phyloP scores from a whole-genome alignment of 2,329 filamentous ascomycete species.

The Aspergillus hortae region DNA sequence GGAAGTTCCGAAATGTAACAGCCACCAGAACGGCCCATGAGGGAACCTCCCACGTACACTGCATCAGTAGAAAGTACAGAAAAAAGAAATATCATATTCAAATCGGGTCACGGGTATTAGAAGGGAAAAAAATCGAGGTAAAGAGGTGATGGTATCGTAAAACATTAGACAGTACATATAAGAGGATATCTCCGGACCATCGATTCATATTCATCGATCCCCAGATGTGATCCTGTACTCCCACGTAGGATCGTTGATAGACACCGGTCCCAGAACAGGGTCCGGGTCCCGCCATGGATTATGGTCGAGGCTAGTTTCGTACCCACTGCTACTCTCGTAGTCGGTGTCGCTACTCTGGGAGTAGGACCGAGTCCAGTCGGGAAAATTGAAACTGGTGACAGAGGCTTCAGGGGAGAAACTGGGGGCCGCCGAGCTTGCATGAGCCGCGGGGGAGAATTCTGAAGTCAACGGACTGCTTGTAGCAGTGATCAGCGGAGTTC shows the following conservation, averaged over 20 bases:
- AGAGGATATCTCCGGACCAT: background rate
- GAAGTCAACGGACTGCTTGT: background rate
- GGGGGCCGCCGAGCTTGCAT: background rate
- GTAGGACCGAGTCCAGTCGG: constrained; percentile 2
- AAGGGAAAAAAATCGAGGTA: background rate
- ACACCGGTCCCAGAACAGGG: constrained; percentile 7
- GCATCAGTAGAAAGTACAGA: background rate
- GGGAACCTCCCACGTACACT: no score
- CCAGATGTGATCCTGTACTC: constrained; percentile 10
- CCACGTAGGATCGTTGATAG: constrained; percentile 14
- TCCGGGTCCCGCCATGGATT: background rate
- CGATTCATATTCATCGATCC: background rate
- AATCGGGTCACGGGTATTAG: background rate
- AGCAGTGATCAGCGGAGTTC: background rate
- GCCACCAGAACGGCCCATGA: no score
- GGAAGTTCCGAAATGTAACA: no score
- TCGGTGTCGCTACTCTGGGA: constrained; percentile 16
- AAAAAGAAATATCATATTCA: background rate
- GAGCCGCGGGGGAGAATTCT: background rate
- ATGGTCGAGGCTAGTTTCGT: background rate
- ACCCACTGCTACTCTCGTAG: constrained; percentile 5
- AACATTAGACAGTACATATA: background rate
- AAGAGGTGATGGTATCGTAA: background rate
- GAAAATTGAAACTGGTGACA: constrained; percentile 7
- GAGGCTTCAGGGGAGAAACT: constrained; percentile 1